These are phyloP conservation scores for Fusarium pseudograminearum DNA, from an alignment of 2,329 filamentous ascomycete species.

Conservation along the genomic window DNA sequence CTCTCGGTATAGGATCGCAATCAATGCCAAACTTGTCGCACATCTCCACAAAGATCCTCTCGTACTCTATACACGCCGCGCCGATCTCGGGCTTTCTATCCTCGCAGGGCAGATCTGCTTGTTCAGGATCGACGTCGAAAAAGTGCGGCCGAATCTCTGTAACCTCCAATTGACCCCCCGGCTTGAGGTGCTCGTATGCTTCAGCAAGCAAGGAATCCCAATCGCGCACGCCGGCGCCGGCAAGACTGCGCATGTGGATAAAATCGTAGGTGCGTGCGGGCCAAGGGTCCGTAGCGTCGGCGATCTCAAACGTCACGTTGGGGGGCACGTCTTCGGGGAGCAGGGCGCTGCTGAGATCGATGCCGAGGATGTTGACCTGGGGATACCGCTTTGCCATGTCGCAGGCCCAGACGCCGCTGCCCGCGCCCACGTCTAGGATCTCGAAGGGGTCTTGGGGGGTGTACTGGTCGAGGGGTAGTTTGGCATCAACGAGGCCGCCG, in stretches of 20 bases:
- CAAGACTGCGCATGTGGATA: slow-evolving; percentile 58
- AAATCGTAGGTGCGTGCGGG: slow-evolving; percentile 54
- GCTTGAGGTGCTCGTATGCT: slow-evolving; percentile 56
- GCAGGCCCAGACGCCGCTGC: slow-evolving; percentile 58
- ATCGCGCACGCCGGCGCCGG: slow-evolving; percentile 59
- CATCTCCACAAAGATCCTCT: slow-evolving; percentile 49
- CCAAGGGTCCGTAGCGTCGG: slow-evolving; percentile 66
- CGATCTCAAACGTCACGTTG: slow-evolving; percentile 70
- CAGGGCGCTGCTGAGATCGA: slow-evolving; percentile 58
- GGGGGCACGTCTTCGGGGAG: slow-evolving; percentile 62
- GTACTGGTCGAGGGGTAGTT: slow-evolving; percentile 48
- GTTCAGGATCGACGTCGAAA: slow-evolving; percentile 53
- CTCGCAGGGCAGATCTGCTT: slow-evolving; percentile 31
- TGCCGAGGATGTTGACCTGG: slow-evolving; percentile 54
- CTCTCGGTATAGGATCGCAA: slow-evolving; percentile 55
- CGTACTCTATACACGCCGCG: slow-evolving; percentile 51
- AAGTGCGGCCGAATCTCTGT: slow-evolving; percentile 57
- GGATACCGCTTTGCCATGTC: slow-evolving; percentile 58
- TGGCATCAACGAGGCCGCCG: slow-evolving; percentile 50
- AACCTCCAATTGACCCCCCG: slow-evolving; percentile 60
- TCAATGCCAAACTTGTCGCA: slow-evolving; percentile 51
- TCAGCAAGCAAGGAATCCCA: slow-evolving; percentile 54
- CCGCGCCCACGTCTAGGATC: slow-evolving; percentile 59
- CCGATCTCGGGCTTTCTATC: slow-evolving; percentile 42
- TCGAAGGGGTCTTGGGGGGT: slow-evolving; percentile 37